Evolutionary conservation across 495 filamentous ascomycete genomes (phyloP), one percentile per base, ranked within the genome.

Genomic region (Bacidia rubella): DNA sequence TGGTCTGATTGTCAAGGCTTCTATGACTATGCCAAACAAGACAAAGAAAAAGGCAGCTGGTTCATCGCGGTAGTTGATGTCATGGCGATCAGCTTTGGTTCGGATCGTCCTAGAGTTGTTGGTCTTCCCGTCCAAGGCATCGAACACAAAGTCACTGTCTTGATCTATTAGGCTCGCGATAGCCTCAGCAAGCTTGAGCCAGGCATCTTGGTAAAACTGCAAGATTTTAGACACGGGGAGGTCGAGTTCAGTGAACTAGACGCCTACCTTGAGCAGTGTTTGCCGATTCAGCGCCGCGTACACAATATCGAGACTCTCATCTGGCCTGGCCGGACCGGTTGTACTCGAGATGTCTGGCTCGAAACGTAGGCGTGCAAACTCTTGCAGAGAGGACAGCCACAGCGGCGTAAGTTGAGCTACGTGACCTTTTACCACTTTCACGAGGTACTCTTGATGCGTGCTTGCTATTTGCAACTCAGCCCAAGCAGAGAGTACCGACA

Each of bases 41-140:
- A 99, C 89, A 59, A 99, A 99, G 68, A 99, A 99, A 73, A 99
- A 99, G 0, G 92, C 92, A 15, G 96, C 88, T 0, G 92, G 92
- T 63, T 99, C 93, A 62, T 96, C 90, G 19, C 92, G 87, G 62
- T 97, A 97, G 62, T 96, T 95, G 66, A 99, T 97, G 57, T 87
- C 69, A 12, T 78, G 76, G 24, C 64, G 61, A 20, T 43, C 40
- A 11, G 26, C 39, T 32, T 52, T 55, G 12, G 44, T 24, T 1
- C 69, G 71, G 49, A 72, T 75, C 2, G 69, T 65, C 11, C 66
- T 62, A 25, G 70, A 63, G 19, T 69, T 56, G 21, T 58, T 55
- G 5, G 59, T 57, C 65, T 90, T 95, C 32, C 87, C 87, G 64
- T 99, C 92, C 1, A 97, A 68, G 17, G 92, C 93, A 62, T 97